Evolutionary conservation across 805 yeast species (phyloP).

Genomic region (Metschnikowia vanudenii): DNA sequence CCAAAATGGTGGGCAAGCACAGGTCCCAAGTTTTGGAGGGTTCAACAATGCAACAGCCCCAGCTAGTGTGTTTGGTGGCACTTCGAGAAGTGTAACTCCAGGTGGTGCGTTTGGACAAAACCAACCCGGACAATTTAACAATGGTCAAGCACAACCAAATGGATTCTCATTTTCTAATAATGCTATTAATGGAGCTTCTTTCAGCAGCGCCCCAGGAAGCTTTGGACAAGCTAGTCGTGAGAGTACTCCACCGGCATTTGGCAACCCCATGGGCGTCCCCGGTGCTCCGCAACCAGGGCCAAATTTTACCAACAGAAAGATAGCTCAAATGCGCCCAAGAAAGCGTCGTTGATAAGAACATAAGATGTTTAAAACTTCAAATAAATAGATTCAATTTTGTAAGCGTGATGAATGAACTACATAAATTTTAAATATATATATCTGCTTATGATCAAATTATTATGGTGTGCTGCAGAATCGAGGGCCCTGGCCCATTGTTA

Average conservation of each 20-base stretch:
- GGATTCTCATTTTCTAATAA: constrained; percentile 16
- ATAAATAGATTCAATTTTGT: too few species aligned
- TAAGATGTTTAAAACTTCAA: too few species aligned
- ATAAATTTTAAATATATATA: too few species aligned
- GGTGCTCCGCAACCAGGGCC: constrained; percentile 23
- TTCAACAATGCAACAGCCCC: constrained; percentile 8
- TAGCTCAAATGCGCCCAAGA: constrained; percentile 37
- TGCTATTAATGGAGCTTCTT: constrained; percentile 9
- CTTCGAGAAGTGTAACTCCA: constrained; percentile 12
- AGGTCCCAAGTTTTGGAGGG: constrained; percentile 2
- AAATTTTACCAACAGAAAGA: constrained; percentile 23
- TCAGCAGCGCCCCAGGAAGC: constrained; percentile 18
- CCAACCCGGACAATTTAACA: constrained; percentile 2
- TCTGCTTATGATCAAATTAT: too few species aligned
- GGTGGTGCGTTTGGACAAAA: constrained; percentile 10
- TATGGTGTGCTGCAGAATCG: too few species aligned
- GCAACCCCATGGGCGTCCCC: constrained; percentile 12
- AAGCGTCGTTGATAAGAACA: constrained; percentile 9
- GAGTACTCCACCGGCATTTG: constrained; percentile 20
- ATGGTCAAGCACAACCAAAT: constrained; percentile 4
- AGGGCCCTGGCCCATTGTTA: too few species aligned
- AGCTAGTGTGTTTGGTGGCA: constrained; percentile 7
- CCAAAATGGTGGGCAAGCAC: constrained; percentile 3
- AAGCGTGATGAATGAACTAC: too few species aligned
- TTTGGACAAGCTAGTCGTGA: constrained; percentile 20